Evolutionary conservation across 805 yeast genomes (phyloP).

Genomic region (Wickerhamiella sergipiensis): DNA sequence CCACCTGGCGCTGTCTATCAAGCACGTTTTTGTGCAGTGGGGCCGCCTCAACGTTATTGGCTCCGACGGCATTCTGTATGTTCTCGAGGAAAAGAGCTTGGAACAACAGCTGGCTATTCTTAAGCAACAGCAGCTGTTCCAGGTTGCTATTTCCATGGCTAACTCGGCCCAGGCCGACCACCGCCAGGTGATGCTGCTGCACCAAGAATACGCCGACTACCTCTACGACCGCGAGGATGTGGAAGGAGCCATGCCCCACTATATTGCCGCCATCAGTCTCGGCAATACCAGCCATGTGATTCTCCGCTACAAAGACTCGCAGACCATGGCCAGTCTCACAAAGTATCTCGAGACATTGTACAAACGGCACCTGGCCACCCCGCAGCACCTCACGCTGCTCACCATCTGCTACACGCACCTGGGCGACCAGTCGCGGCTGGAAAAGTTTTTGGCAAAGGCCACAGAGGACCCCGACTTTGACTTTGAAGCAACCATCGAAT

Average conservation of each 20-base stretch:
- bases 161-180: slow-evolving; percentile 20
- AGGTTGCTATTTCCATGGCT: slow-evolving; percentile 62
- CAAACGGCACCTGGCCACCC: slow-evolving; percentile 40
- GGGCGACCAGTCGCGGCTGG: slow-evolving; percentile 44
- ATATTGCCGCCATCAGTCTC: slow-evolving; percentile 40
- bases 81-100: slow-evolving; percentile 50
- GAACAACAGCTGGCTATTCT: slow-evolving; percentile 57
- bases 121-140: slow-evolving; percentile 54
- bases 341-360: slow-evolving; percentile 50
- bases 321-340: slow-evolving; percentile 51
- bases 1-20: slow-evolving; percentile 51
- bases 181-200: slow-evolving; percentile 17
- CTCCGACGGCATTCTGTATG: slow-evolving; percentile 62
- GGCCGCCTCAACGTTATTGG: slow-evolving; percentile 47
- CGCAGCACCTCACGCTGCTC: slow-evolving; percentile 70
- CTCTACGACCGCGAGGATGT: slow-evolving; percentile 52
- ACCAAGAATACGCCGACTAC: slow-evolving; percentile 55
- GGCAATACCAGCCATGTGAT: slow-evolving; percentile 66
- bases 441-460: slow-evolving; percentile 39
- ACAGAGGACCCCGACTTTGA: slow-evolving; percentile 37
- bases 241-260: slow-evolving; percentile 62
- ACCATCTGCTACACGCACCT: slow-evolving; percentile 70
- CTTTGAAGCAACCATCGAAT: slow-evolving; percentile 47
- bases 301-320: slow-evolving; percentile 63
- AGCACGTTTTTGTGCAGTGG: slow-evolving; percentile 44